A percentile compares a stretch with the other conserved stretches of the same genome.
Evolutionary conservation across 208 protist species (phyloP).

Genomic region (Leishmania lainsoni): DNA sequence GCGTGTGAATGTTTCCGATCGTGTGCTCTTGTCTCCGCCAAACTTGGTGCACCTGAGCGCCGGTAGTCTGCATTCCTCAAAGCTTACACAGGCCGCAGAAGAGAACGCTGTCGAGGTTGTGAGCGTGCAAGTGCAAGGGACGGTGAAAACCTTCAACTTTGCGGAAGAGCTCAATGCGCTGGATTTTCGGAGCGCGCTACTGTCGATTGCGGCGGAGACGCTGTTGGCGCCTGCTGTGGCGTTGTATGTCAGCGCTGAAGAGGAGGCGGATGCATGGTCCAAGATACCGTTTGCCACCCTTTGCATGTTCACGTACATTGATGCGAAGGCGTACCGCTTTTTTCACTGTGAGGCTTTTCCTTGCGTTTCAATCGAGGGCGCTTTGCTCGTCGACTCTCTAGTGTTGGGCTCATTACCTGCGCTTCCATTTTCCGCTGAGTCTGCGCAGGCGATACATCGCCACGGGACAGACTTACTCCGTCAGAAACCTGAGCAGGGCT

Average conservation of each 20-base stretch:
- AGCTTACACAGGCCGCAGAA: background rate
- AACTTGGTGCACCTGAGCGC: slow-evolving; percentile 44
- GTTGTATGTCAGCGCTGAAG: slow-evolving; percentile 6
- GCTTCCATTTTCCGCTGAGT: slow-evolving; percentile 18
- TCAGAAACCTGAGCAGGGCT: slow-evolving; percentile 30
- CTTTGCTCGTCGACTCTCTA: slow-evolving; percentile 24
- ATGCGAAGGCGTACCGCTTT: slow-evolving; percentile 96
- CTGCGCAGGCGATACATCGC: slow-evolving; percentile 29
- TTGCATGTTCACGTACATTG: slow-evolving; percentile 90
- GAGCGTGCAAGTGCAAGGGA: slow-evolving; percentile 27
- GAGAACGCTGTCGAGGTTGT: slow-evolving; percentile 16
- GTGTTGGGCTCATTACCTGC: slow-evolving; percentile 16
- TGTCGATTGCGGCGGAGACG: slow-evolving; percentile 20
- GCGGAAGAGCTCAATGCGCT: slow-evolving; percentile 19
- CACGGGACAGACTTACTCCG: slow-evolving; percentile 32
- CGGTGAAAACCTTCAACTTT: slow-evolving; percentile 34
- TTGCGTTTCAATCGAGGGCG: slow-evolving; percentile 49
- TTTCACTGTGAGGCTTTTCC: slow-evolving; percentile 95
- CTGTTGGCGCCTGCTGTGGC: slow-evolving; percentile 13
- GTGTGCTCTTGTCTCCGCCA: slow-evolving; percentile 21
- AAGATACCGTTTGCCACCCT: slow-evolving; percentile 58
- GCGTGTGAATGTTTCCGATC: slow-evolving; percentile 30
- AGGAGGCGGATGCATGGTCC: slow-evolving; percentile 38
- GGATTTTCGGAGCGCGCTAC: slow-evolving; percentile 21
- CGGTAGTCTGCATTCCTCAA: slow-evolving; percentile 25